A percentile compares a stretch with the other conserved stretches of the same genome.
phyloP scores from a whole-genome alignment of 2,329 filamentous ascomycete species.

The Colletotrichum gloeosporioides region DNA sequence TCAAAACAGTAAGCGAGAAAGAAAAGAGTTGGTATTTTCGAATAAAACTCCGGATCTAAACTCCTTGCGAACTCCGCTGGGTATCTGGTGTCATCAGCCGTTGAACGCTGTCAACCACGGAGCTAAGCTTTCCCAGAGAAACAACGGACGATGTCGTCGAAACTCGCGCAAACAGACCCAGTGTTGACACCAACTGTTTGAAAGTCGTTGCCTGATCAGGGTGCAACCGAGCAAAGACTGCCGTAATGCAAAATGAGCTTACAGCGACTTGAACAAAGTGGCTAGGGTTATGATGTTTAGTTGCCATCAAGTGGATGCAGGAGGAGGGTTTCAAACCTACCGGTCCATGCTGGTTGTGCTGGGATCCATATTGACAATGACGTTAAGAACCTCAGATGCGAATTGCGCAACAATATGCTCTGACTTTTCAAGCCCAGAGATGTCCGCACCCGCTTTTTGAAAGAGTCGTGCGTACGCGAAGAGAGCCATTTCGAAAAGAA shows the following conservation, averaged over 20 bases:
- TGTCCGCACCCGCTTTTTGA: neutral
- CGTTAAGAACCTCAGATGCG: neutral
- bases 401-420: neutral
- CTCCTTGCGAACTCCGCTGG: neutral
- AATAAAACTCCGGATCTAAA: neutral
- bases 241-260: neutral
- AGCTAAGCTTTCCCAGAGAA: neutral
- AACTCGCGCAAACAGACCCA: neutral
- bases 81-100: neutral
- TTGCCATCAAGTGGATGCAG: neutral
- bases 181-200: neutral
- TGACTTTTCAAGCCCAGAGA: neutral
- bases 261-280: neutral
- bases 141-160: neutral
- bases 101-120: neutral
- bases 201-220: neutral
- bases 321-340: neutral
- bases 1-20: neutral
- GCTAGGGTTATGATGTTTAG: neutral
- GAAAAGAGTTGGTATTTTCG: neutral
- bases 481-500: neutral
- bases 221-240: neutral
- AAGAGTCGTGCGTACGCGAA: neutral
- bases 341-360: neutral
- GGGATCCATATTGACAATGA: neutral